Percentiles rank a stretch among this genome's conserved stretches.
phyloP scores from a whole-genome alignment of 345 rosid genomes.

The Brassica juncea region DNA sequence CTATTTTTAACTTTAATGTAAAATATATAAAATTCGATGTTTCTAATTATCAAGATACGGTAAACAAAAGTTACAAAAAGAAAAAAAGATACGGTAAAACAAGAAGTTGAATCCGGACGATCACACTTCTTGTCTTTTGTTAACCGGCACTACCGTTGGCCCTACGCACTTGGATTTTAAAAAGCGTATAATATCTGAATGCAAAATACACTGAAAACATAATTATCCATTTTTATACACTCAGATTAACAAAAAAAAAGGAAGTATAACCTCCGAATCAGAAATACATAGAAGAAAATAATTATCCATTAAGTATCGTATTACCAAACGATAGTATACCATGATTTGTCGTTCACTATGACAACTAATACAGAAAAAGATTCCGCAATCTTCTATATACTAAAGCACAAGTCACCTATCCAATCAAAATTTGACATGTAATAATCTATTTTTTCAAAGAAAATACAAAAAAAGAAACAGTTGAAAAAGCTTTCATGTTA shows the following conservation, averaged over 20 bases:
- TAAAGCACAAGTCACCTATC: background rate
- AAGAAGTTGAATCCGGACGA: background rate
- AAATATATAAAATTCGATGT: background rate
- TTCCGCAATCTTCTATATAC: background rate
- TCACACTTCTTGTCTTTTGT: background rate
- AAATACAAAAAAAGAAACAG: too few species aligned
- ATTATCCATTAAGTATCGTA: background rate
- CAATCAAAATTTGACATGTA: background rate
- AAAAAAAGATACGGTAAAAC: background rate
- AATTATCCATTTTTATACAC: background rate
- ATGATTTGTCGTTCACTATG: background rate
- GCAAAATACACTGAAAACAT: background rate
- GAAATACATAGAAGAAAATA: background rate
- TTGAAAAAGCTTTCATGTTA: background rate
- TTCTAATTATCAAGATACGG: background rate
- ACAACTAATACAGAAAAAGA: background rate
- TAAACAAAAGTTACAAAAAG: background rate
- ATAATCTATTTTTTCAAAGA: background rate
- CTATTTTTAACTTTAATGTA: background rate
- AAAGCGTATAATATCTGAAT: background rate
- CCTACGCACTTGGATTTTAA: background rate
- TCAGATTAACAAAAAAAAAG: background rate
- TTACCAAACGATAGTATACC: background rate
- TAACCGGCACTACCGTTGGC: background rate
- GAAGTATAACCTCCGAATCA: background rate